Base-by-base conservation (phyloP, 768 basidiomycete genomes). In the Crepidotus variabilis region DNA sequence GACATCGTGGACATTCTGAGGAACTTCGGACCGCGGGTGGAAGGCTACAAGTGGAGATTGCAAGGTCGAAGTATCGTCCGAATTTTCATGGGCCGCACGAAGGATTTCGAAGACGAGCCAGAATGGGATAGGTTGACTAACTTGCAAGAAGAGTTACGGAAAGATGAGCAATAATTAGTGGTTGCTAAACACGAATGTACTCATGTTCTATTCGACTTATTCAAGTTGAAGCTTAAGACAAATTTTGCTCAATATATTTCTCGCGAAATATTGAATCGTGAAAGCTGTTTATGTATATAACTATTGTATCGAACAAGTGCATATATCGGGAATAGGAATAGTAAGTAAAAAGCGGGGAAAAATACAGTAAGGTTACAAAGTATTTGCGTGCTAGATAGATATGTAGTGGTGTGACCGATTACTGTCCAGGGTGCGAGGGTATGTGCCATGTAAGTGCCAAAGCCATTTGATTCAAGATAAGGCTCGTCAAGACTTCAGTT, bases 61-160 rank as follows among this genome's bases (percentile, higher is more conserved):
- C 92, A 96, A 71, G 92, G 86, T 46, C 80, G 88, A 53, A 94
- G 92, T 58, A 78, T 98, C 55, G 81, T 98, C 57, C 78, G 95
- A 72, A 89, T 87, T 51, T 98, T 98, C 71, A 81, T 92, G 72
- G 95, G 90, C 6, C 78, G 91, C 57, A 92, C 91, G 57, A 86
- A 78, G 70, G 91, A 86, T 36, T 98, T 94, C 61, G 90, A 88
- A 69, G 94, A 94, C 51, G 91, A 97, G 68, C 80, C 85, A 3
- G 94, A 93, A 74, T 98, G 90, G 87, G 68, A 75, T 23, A 75
- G 77, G 59, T 74, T 98, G 65, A 75, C 77, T 63, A 82, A 78
- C 58, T 68, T 94, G 63, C 75, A 85, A 64, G 84, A 86, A 43
- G 89, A 91, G 50, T 63, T 90, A 58, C 79, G 79, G 62, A 77